Evolutionary conservation across 108 stramenopile genomes (phyloP).

Genomic region (Aurantiochytrium sp.): DNA sequence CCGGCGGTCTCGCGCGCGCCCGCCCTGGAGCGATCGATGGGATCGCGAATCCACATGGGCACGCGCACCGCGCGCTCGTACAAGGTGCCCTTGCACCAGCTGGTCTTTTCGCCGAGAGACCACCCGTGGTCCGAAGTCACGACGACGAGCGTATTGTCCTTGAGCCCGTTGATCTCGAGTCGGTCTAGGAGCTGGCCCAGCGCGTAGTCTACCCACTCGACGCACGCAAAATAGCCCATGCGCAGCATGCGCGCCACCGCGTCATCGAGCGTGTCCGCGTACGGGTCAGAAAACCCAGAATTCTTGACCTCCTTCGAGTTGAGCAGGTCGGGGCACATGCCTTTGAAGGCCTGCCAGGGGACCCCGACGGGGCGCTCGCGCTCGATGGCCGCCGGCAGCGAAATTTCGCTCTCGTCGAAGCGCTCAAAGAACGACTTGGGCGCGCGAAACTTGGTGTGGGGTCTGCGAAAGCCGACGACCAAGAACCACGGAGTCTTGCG

Average conservation of each 20-base stretch:
- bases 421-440: background rate
- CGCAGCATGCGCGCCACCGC: background rate
- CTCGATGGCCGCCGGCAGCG: background rate
- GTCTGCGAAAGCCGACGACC: background rate
- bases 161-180: background rate
- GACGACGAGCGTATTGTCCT: background rate
- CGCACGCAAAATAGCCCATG: constrained; percentile 17
- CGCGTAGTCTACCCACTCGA: background rate
- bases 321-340: background rate
- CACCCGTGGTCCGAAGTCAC: constrained; percentile 21
- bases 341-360: background rate
- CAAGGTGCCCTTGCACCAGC: constrained; percentile 24
- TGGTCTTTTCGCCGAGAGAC: background rate
- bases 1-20: background rate
- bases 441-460: background rate
- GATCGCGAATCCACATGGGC: constrained; percentile 25
- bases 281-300: background rate
- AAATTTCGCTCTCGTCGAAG: background rate
- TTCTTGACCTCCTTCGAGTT: background rate
- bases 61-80: background rate
- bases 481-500: background rate
- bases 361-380: background rate
- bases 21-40: background rate
- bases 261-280: background rate
- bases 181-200: background rate